A percentile compares a stretch with the other conserved stretches of the same genome.
These are phyloP conservation scores for Xylaria grammica DNA, from an alignment of 495 filamentous ascomycete species.

Conservation along the genomic window DNA sequence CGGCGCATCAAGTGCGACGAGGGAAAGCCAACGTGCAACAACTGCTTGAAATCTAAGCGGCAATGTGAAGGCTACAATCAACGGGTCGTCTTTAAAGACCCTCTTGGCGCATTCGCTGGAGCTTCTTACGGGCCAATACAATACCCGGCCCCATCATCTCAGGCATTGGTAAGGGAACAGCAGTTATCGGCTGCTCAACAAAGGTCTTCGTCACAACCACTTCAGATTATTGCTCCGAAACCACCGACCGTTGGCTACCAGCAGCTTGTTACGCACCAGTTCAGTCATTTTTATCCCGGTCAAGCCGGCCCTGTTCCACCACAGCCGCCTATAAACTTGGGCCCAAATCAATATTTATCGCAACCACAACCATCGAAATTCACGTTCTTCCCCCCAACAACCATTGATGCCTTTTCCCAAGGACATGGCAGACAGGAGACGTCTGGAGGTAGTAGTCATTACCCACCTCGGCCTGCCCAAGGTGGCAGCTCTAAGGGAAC, in stretches of 20 bases:
- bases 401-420: constrained; percentile 37
- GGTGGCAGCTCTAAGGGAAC: constrained; percentile 21
- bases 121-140: constrained; percentile 42
- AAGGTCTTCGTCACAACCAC: constrained; percentile 37
- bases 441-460: constrained; percentile 22
- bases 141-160: constrained; percentile 36
- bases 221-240: constrained; percentile 50
- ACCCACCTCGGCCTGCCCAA: constrained; percentile 20
- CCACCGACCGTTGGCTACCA: constrained; percentile 40
- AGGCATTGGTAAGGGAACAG: constrained; percentile 36
- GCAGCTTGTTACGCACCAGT: constrained; percentile 32
- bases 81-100: constrained; percentile 90
- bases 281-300: constrained; percentile 34
- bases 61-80: constrained; percentile 95
- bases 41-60: constrained; percentile 94
- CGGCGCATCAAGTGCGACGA: constrained; percentile 98
- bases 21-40: constrained; percentile 84
- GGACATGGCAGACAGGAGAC: constrained; percentile 35
- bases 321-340: constrained; percentile 29
- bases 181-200: constrained; percentile 44
- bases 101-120: constrained; percentile 64
- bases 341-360: constrained; percentile 29
- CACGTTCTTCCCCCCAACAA: constrained; percentile 39
- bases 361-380: constrained; percentile 40
- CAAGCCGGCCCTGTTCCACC: constrained; percentile 30